Conservation (phyloP, 768 basidiomycete species). For the Pleurotus tuber-regium region DNA sequence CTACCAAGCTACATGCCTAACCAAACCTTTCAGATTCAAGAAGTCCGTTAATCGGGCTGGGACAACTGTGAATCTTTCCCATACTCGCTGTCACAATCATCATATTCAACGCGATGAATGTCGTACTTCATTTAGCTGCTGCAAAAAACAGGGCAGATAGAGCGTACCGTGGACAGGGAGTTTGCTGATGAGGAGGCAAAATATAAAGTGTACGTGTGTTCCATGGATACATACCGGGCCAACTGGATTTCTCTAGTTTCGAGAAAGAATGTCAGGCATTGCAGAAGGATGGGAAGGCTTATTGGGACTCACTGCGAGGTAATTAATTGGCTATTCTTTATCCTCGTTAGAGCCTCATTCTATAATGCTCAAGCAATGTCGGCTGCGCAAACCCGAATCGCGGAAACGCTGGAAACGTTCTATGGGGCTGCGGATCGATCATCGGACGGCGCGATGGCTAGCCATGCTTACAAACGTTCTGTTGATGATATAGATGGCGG, state of each 20-base stretch:
- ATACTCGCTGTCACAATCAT: slow-evolving; percentile 10
- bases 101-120: slow-evolving; percentile 18
- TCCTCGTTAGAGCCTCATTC: not conserved
- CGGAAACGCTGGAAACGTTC: slow-evolving; percentile 91
- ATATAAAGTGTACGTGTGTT: slow-evolving; percentile 81
- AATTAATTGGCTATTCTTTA: slow-evolving; percentile 13
- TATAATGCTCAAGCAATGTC: slow-evolving; percentile 72
- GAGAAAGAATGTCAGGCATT: slow-evolving; percentile 94
- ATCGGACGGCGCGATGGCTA: slow-evolving; percentile 94
- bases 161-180: slow-evolving; percentile 91
- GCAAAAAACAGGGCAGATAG: slow-evolving; percentile 98
- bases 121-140: slow-evolving; percentile 55
- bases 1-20: not conserved
- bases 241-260: slow-evolving; percentile 49
- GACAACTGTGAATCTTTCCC: slow-evolving; percentile 72
- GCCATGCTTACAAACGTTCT: slow-evolving; percentile 93
- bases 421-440: slow-evolving; percentile 82
- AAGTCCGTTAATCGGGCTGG: slow-evolving; percentile 91
- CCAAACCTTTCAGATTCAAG: slow-evolving; percentile 63
- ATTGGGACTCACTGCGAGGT: slow-evolving; percentile 94
- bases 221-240: too few relatives aligned
- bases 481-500: slow-evolving; percentile 91
- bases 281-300: slow-evolving; percentile 94
- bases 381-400: slow-evolving; percentile 85
- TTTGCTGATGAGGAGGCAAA: slow-evolving; percentile 91